Evolutionary conservation across 768 basidiomycete genomes (phyloP).

Genomic region (Chlorophyllum brunneum): DNA sequence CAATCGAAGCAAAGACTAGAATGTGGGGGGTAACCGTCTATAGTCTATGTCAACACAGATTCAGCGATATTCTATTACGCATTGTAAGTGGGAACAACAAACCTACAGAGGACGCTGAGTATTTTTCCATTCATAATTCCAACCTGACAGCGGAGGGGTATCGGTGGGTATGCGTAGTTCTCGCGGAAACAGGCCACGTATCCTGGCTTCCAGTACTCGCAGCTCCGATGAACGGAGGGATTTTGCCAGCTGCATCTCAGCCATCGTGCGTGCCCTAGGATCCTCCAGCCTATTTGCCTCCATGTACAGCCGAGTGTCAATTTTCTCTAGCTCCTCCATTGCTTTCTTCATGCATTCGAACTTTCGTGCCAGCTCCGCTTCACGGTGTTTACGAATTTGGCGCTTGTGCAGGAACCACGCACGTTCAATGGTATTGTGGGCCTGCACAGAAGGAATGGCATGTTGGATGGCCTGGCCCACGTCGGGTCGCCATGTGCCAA

Average conservation of each 20-base stretch:
- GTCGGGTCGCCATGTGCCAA: slow-evolving; percentile 81
- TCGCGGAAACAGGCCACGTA: slow-evolving; percentile 82
- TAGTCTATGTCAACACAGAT: neutral
- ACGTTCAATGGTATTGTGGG: slow-evolving; percentile 88
- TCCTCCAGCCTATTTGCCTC: slow-evolving; percentile 77
- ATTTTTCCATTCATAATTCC: slow-evolving; percentile 85
- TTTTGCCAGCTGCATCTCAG: slow-evolving; percentile 59
- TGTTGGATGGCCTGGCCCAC: slow-evolving; percentile 71
- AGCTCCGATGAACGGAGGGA: slow-evolving; percentile 61
- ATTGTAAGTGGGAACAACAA: neutral
- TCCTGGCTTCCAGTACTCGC: slow-evolving; percentile 69
- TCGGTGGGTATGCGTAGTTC: slow-evolving; percentile 85
- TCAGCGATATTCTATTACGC: neutral
- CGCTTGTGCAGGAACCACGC: slow-evolving; percentile 85
- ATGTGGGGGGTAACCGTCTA: neutral
- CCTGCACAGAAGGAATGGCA: slow-evolving; percentile 86
- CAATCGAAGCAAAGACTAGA: neutral
- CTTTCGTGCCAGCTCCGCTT: slow-evolving; percentile 69
- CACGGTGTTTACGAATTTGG: slow-evolving; percentile 64
- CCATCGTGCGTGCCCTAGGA: slow-evolving; percentile 55
- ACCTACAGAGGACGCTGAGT: slow-evolving; percentile 48
- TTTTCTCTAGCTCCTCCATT: slow-evolving; percentile 72
- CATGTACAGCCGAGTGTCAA: slow-evolving; percentile 56
- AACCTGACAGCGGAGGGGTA: slow-evolving; percentile 75
- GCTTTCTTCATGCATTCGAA: slow-evolving; percentile 79